Base-by-base conservation (phyloP, 2,329 filamentous ascomycete species). In the Helminthosporium solani region DNA sequence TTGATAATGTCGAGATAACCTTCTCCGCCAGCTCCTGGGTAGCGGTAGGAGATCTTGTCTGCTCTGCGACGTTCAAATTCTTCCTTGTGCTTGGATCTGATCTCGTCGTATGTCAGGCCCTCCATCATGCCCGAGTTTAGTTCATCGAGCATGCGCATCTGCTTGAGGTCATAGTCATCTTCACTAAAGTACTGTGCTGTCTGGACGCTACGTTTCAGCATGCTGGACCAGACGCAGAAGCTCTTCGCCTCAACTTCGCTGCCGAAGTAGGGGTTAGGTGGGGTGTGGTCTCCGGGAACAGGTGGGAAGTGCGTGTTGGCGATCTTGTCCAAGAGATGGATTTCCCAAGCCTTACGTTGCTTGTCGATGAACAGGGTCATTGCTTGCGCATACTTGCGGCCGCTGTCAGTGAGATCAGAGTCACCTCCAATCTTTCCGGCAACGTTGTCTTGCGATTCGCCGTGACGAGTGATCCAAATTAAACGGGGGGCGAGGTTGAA, bases 161-260 rank as follows among this genome's bases (percentile, higher is more conserved):
- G 88, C 75, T 99, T 99, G 59, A 95, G 85, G 56, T 97, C 94
- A 67, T 92, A 70, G 43, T 96, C 89, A 18, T 97, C 92, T 54
- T 97, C 94, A 57, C 95, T 88, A 68, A 97, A 99, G 68, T 87
- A 87, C 54, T 94, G 84, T 0, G 87, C 90, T 0, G 91, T 95
- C 64, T 96, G 84, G 40, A 94, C 85, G 49, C 88, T 90, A 54
- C 94, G 87, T 66, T 88, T 86, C 53, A 99, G 81, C 92, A 97
- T 97, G 2, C 89, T 95, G 0, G 92, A 96, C 94, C 94, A 99
- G 14, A 99, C 89, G 69, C 94, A 99, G 67, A 96, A 97, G 66
- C 90, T 90, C 75, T 96, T 95, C 62, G 88, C 81, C 21, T 73
- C 71, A 16, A 56, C 51, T 12, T 71, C 68, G 34, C 56, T 60